Conservation (phyloP, 257 asterid genomes). For the Capsicum chinense region DNA sequence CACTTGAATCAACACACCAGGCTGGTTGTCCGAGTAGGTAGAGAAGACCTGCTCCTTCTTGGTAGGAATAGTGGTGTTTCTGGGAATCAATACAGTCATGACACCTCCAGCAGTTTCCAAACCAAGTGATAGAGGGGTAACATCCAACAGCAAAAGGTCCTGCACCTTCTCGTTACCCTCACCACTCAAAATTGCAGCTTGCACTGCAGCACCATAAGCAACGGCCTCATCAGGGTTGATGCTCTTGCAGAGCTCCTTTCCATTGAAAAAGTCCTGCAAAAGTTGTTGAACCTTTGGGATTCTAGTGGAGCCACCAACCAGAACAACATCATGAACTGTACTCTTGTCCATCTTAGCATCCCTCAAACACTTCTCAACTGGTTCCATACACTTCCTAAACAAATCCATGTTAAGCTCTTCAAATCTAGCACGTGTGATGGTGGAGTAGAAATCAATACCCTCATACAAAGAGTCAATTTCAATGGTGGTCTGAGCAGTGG, state of each 20-base stretch:
- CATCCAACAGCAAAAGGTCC: constrained; percentile 71
- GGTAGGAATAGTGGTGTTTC: constrained; percentile 83
- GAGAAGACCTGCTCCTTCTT: constrained; percentile 87
- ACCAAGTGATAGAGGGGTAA: constrained; percentile 79
- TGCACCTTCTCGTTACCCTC: constrained; percentile 90
- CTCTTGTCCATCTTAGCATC: constrained; percentile 89
- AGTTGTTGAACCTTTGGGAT: constrained; percentile 81
- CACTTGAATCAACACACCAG: constrained; percentile 85
- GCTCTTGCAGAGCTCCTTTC: constrained; percentile 89
- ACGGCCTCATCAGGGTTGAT: constrained; percentile 89
- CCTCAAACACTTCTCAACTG: constrained; percentile 80
- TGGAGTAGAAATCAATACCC: constrained; percentile 79
- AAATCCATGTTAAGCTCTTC: constrained; percentile 91
- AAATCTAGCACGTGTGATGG: constrained; percentile 80
- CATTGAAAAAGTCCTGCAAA: constrained; percentile 80
- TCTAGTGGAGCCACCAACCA: constrained; percentile 82
- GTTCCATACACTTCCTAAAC: constrained; percentile 82
- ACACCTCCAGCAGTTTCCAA: constrained; percentile 87
- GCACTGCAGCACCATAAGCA: constrained; percentile 89
- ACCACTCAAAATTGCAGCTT: constrained; percentile 82
- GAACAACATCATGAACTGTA: constrained; percentile 69
- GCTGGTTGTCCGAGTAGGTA: constrained; percentile 81
- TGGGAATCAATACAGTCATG: constrained; percentile 82
- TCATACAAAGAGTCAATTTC: constrained; percentile 76
- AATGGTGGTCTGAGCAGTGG: constrained; percentile 84